Percentiles rank a stretch among this genome's conserved stretches.
These are phyloP conservation scores for Leccinum variabile DNA, from an alignment of 1,284 basidiomycete genomes.

Conservation along the genomic window DNA sequence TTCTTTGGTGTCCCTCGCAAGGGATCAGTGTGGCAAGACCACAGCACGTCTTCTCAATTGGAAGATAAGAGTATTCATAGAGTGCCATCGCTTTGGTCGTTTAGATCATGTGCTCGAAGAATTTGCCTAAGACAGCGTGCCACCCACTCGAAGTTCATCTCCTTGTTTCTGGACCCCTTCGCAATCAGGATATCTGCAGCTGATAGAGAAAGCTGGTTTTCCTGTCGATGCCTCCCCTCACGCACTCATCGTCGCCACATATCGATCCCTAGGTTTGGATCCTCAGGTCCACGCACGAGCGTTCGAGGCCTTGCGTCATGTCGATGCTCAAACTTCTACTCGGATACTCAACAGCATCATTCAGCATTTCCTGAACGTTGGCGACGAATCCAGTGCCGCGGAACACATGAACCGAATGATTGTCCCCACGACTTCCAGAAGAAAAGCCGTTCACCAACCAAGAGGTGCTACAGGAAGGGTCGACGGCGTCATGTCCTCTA, in stretches of 20 bases:
- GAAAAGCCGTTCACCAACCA: conserved; percentile 23
- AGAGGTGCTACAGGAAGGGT: conserved; percentile 37
- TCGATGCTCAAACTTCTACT: conserved; percentile 45
- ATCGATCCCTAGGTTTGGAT: conserved; percentile 62
- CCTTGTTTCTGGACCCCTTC: conserved; percentile 62
- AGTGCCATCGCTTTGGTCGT: conserved; percentile 47
- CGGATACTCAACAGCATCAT: conserved; percentile 63
- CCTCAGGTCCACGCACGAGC: conserved; percentile 51
- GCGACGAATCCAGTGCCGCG: conserved; percentile 48
- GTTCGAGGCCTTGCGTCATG: conserved; percentile 44
- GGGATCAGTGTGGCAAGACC: conserved; percentile 45
- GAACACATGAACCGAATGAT: conserved; percentile 57
- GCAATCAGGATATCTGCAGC: conserved; percentile 55
- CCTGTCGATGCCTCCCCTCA: conserved; percentile 57
- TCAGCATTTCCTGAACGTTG: conserved; percentile 55
- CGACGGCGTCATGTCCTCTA: conserved; percentile 31
- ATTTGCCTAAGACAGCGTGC: conserved; percentile 47
- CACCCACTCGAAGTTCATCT: conserved; percentile 59
- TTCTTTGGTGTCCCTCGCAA: conserved; percentile 46
- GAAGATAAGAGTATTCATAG: conserved; percentile 58
- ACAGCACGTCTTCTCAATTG: conserved; percentile 65
- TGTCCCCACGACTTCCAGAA: conserved; percentile 32
- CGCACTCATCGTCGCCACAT: conserved; percentile 54
- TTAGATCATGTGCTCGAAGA: conserved; percentile 49
- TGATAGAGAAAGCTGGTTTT: conserved; percentile 58